Conservation (phyloP, 352 stramenopile species). For the Saprolegnia diclina region DNA sequence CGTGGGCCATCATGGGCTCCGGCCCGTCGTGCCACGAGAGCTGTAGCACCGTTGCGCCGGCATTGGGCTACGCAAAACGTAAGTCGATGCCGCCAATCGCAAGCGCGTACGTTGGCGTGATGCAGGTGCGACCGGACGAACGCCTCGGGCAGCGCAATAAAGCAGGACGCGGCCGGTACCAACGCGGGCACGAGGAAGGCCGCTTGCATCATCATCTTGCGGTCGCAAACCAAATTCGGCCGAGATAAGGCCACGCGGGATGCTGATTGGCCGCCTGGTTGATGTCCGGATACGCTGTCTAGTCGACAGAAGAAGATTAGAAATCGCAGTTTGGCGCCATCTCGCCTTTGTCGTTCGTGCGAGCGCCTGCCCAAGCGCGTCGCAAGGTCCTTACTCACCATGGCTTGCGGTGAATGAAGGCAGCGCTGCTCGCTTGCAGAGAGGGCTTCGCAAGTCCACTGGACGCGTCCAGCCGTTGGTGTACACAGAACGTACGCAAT, state of each 20-base stretch:
- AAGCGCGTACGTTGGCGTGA: not conserved
- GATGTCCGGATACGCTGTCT: not conserved
- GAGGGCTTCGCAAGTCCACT: too few relatives aligned
- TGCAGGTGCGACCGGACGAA: conserved; percentile 62
- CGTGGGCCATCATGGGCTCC: not conserved
- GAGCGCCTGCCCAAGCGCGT: too few relatives aligned
- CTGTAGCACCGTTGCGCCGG: conserved; percentile 49
- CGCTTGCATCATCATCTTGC: conserved; percentile 13
- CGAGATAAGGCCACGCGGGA: too few relatives aligned
- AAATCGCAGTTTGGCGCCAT: not conserved
- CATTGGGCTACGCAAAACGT: conserved; percentile 30
- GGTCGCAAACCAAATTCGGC: not conserved
- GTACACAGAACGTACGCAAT: too few relatives aligned
- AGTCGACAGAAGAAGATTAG: not conserved
- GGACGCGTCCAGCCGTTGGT: too few relatives aligned
- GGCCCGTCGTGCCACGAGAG: conserved; percentile 1
- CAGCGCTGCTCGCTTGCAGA: too few relatives aligned
- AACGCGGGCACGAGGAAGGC: conserved; percentile 60
- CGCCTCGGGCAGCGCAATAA: conserved; percentile 56
- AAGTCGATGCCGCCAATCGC: not conserved
- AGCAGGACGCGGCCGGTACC: conserved; percentile 59
- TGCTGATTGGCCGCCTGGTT: not conserved
- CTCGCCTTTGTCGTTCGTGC: too few relatives aligned
- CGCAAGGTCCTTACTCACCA: too few relatives aligned
- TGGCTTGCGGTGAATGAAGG: too few relatives aligned